Conservation (phyloP, 306 rosid genomes). For the Begonia masoniana region DNA sequence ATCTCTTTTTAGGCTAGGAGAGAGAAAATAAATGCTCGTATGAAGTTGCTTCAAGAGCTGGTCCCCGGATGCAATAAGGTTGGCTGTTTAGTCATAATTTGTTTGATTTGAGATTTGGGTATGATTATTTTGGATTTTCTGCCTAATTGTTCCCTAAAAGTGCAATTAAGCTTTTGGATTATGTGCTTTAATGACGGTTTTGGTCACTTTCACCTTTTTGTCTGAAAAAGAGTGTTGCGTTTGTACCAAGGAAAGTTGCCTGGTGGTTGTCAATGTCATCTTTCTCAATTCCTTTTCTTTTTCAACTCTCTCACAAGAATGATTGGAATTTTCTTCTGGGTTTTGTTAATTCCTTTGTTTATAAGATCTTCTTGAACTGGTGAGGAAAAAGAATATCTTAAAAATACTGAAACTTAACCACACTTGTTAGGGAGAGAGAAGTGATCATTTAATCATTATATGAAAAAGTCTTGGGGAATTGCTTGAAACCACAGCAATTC, state of each 20-base stretch:
- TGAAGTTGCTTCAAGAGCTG: slow-evolving; percentile 93
- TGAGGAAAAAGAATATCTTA: background rate
- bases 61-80: slow-evolving; percentile 99
- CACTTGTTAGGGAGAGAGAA: background rate
- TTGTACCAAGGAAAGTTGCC: slow-evolving; percentile 40
- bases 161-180: slow-evolving; percentile 26
- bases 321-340: slow-evolving; percentile 15
- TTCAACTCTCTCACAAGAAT: background rate
- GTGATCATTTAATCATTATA: slow-evolving; percentile 2
- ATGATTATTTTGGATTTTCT: slow-evolving; percentile 20
- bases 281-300: slow-evolving; percentile 1
- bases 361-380: background rate
- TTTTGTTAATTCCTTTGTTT: slow-evolving; percentile 8
- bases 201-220: slow-evolving; percentile 42
- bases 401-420: slow-evolving; percentile 2
- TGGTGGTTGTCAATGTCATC: slow-evolving; percentile 9
- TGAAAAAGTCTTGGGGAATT: slow-evolving; percentile 1
- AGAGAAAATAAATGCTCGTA: slow-evolving; percentile 96
- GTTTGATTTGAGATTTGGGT: slow-evolving; percentile 20
- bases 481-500: slow-evolving; percentile 18
- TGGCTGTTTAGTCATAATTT: slow-evolving; percentile 19
- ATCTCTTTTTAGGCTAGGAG: slow-evolving; percentile 74
- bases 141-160: slow-evolving; percentile 40
- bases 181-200: slow-evolving; percentile 22
- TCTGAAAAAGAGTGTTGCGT: slow-evolving; percentile 28